These are phyloP conservation scores for Diospyros kaki DNA, from an alignment of 148 eudicot genomes.

Conservation along the genomic window DNA sequence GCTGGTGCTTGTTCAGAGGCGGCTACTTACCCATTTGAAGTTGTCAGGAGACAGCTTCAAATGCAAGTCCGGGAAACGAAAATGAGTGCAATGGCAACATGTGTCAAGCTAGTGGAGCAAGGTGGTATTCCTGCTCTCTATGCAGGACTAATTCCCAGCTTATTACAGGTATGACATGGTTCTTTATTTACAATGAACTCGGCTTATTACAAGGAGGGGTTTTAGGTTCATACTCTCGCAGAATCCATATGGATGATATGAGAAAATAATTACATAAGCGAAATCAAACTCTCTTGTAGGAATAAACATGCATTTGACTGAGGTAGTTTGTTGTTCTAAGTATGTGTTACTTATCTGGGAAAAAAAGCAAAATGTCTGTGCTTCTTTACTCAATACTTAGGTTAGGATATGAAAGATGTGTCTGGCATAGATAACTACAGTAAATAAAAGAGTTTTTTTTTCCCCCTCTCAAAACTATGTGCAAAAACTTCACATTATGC, in stretches of 20 bases:
- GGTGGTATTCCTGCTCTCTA: constrained; percentile 96
- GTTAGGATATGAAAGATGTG: too few species aligned
- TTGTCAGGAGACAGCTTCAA: constrained; percentile 97
- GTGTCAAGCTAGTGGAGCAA: constrained; percentile 70
- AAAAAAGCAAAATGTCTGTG: too few species aligned
- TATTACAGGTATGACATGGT: constrained; percentile 61
- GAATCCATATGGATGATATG: too few species aligned
- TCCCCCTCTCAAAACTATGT: too few species aligned
- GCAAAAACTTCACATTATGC: too few species aligned
- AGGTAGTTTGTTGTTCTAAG: too few species aligned
- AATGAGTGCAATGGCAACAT: constrained; percentile 82
- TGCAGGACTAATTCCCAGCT: constrained; percentile 87
- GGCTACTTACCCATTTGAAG: constrained; percentile 96
- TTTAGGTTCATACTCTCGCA: background rate
- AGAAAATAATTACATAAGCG: background rate
- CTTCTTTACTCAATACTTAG: too few species aligned
- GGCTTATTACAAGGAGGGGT: background rate
- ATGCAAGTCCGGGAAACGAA: constrained; percentile 76
- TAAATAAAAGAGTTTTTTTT: too few species aligned
- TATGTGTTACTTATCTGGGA: too few species aligned
- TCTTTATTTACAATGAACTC: background rate
- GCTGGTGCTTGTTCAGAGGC: constrained; percentile 98
- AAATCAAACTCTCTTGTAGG: background rate
- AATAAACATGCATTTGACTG: background rate
- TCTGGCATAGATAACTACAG: too few species aligned